Conservation (phyloP, 78 protist species). For the Monocercomonoides exilis region DNA sequence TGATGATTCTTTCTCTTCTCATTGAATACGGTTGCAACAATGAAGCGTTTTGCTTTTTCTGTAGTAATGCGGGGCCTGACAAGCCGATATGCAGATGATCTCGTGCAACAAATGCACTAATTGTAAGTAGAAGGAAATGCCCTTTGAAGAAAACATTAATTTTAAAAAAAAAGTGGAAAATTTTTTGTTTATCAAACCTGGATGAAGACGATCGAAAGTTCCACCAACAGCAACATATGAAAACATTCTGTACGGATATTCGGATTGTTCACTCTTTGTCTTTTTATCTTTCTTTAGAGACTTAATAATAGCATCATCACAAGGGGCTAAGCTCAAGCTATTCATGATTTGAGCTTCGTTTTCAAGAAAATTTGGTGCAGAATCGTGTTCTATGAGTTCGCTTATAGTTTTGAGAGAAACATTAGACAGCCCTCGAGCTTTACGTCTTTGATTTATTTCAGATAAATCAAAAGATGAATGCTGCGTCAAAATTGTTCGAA, state of each 20-base stretch:
- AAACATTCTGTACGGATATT: neutral
- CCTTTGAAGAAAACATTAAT: too few relatives aligned
- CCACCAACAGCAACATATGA: neutral
- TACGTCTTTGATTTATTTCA: neutral
- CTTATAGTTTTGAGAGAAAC: neutral
- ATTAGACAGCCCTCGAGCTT: neutral
- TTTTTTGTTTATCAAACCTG: too few relatives aligned
- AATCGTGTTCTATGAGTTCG: too few relatives aligned
- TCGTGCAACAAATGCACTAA: neutral
- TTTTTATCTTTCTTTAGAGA: too few relatives aligned
- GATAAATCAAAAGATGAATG: neutral
- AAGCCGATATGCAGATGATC: neutral
- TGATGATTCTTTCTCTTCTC: neutral
- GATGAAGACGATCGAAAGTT: conserved; percentile 2
- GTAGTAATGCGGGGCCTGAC: neutral
- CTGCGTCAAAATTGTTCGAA: neutral
- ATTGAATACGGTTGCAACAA: neutral
- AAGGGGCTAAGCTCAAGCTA: too few relatives aligned
- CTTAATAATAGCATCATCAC: neutral
- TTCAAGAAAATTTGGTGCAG: too few relatives aligned
- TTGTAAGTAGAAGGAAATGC: neutral
- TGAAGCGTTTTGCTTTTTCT: neutral
- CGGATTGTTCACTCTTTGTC: neutral
- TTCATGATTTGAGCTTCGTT: neutral
- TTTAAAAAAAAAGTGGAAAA: too few relatives aligned